Evolutionary conservation across 2,329 filamentous ascomycete genomes (phyloP).

Genomic region (Didymosphaeria variabile): DNA sequence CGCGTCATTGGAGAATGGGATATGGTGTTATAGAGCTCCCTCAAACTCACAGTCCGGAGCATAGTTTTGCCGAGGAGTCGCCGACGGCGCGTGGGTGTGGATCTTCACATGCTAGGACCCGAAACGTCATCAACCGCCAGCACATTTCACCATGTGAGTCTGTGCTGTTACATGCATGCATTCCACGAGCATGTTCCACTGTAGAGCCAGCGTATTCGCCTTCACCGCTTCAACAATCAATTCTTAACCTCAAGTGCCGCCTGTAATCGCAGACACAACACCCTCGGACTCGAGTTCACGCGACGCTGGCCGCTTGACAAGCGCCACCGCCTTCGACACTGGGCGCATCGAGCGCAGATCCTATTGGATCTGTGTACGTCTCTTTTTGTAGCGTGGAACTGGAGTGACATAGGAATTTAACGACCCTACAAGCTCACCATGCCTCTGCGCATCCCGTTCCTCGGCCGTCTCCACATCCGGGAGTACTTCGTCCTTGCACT

Average conservation of each 20-base stretch:
- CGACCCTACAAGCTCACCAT: constrained; percentile 25
- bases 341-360: constrained; percentile 1
- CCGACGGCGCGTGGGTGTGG: constrained; percentile 5
- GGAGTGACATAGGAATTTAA: background rate
- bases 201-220: background rate
- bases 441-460: constrained; percentile 67
- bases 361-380: background rate
- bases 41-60: background rate
- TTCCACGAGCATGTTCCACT: background rate
- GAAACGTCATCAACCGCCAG: constrained; percentile 13
- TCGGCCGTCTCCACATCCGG: constrained; percentile 67
- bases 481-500: constrained; percentile 89
- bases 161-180: constrained; percentile 6
- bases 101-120: constrained; percentile 17
- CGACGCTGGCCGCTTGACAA: background rate
- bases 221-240: background rate
- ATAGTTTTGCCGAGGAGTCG: constrained; percentile 7
- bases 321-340: background rate
- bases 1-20: constrained; percentile 21
- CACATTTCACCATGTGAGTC: constrained; percentile 15
- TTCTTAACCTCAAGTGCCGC: background rate
- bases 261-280: background rate
- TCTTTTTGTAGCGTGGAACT: background rate
- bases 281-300: constrained; percentile 1
- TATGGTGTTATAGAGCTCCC: background rate